These are phyloP conservation scores for Gossypium arboreum DNA, from an alignment of 345 rosid genomes.

Conservation along the genomic window DNA sequence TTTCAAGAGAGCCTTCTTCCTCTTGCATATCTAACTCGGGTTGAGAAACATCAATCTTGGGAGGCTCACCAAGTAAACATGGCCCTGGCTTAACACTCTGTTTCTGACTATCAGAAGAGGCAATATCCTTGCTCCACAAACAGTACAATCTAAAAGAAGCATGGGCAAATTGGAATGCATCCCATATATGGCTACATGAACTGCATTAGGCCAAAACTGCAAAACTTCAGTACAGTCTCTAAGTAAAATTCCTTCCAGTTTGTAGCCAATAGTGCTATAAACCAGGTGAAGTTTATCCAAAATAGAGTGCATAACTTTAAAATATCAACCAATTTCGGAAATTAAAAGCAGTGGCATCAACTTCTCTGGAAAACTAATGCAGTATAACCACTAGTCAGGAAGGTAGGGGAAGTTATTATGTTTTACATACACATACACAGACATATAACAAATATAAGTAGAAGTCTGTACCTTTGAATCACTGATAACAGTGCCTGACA, in stretches of 20 bases:
- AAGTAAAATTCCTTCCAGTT: slow-evolving; percentile 10
- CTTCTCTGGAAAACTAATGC: neutral
- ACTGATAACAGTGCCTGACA: slow-evolving; percentile 78
- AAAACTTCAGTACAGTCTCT: neutral
- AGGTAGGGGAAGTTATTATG: neutral
- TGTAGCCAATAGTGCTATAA: neutral
- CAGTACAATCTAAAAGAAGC: slow-evolving; percentile 88
- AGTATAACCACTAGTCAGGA: neutral
- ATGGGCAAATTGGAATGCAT: slow-evolving; percentile 84
- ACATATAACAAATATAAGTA: neutral
- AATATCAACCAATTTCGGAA: neutral
- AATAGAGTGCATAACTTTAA: neutral
- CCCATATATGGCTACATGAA: slow-evolving; percentile 87
- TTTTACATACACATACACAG: neutral
- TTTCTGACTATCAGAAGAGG: slow-evolving; percentile 43
- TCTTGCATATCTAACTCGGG: slow-evolving; percentile 61
- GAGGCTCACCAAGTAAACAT: slow-evolving; percentile 80
- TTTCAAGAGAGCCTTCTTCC: slow-evolving; percentile 69
- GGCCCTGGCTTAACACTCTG: slow-evolving; percentile 55
- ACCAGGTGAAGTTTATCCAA: slow-evolving; percentile 6
- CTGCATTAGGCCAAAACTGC: slow-evolving; percentile 40
- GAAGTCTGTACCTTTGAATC: slow-evolving; percentile 60
- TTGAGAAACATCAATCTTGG: slow-evolving; percentile 63
- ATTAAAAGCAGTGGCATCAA: slow-evolving; percentile 1
- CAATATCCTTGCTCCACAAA: slow-evolving; percentile 30